Base-by-base conservation (phyloP, 2,329 filamentous ascomycete species). In the Pestalotiopsis sp. region DNA sequence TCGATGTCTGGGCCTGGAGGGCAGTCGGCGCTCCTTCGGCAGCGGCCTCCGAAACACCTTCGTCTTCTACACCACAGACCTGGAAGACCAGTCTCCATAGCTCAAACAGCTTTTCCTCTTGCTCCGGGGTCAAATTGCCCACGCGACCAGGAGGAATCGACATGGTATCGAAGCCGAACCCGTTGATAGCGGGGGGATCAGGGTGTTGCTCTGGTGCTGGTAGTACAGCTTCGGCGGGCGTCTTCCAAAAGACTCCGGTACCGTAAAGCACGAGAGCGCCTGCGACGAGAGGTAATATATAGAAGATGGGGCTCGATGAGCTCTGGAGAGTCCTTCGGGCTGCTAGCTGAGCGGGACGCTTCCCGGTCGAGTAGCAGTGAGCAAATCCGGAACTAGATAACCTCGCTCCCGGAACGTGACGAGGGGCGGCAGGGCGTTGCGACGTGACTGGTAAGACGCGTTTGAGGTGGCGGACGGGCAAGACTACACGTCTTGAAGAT, bases 31-130 rank as follows among this genome's bases (percentile, higher is more conserved):
- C 76, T n/a, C 76, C 73, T 6, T 69, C 66, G 17, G 70, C 71
- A 5, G 68, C 67, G n/a, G 71, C 71, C 20, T 82, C 78, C 20
- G 73, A 70, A 49, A 78, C 71, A 67, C 75, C 73, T n/a, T 79
- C 75, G 36, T 82, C 80, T 31, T 74, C 71, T 67, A 94, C 86
- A 36, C 92, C 93, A 77, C 92, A 94, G 59, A 97, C 85, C 71
- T 92, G 91, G 73, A 97, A 87, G 52, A 94, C 86, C 66, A 90
- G 84, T 14, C 87, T 81, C 96, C 96, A 99, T 73, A 98, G 87
- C 80, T 97, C 92, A 76, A 92, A 92, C 69, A 99, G 84, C 82
- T 97, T 98, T 71, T 88, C 88, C 75, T 97, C 93, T 82, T 99
- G 91, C 71, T 98, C 95, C 3, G 90, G 80, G n/a, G 95, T 98